Percentiles rank a stretch among this genome's conserved stretches.
phyloP scores from a whole-genome alignment of 306 rosid species.

The Gillenia trifoliata region DNA sequence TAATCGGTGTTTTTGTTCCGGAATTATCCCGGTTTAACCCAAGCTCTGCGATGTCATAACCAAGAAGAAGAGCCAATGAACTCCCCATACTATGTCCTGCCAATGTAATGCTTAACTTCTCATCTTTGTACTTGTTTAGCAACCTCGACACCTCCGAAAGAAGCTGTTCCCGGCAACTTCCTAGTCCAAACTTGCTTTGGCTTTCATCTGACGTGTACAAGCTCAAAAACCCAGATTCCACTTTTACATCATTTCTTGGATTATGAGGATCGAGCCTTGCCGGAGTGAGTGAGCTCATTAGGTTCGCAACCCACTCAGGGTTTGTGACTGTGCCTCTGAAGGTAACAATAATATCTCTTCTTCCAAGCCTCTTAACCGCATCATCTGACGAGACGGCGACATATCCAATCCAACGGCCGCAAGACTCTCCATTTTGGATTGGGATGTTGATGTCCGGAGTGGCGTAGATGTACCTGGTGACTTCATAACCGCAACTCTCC shows the following conservation, averaged over 20 bases:
- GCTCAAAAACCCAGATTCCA: constrained; percentile 73
- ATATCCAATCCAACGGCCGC: constrained; percentile 84
- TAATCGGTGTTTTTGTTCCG: constrained; percentile 24
- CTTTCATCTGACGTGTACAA: constrained; percentile 75
- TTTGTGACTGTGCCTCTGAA: constrained; percentile 79
- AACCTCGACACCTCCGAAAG: constrained; percentile 67
- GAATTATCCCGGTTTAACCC: constrained; percentile 37
- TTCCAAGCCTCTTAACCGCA: constrained; percentile 41
- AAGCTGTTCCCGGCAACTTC: constrained; percentile 86
- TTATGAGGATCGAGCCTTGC: constrained; percentile 68
- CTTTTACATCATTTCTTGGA: constrained; percentile 56
- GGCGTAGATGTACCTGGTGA: constrained; percentile 86
- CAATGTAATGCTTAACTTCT: constrained; percentile 58
- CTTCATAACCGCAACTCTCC: constrained; percentile 57
- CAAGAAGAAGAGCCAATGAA: constrained; percentile 77
- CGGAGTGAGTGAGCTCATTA: constrained; percentile 76
- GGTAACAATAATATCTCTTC: constrained; percentile 63
- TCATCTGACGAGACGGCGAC: constrained; percentile 61
- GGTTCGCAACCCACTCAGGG: constrained; percentile 74
- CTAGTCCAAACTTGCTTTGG: constrained; percentile 43
- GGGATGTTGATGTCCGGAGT: constrained; percentile 61
- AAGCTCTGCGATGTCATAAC: constrained; percentile 78
- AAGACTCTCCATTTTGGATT: constrained; percentile 35
- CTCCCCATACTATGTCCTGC: constrained; percentile 98
- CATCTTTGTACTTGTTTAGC: constrained; percentile 47